Evolutionary conservation across 495 filamentous ascomycete genomes (phyloP).

Genomic region (Penicillium lividum): DNA sequence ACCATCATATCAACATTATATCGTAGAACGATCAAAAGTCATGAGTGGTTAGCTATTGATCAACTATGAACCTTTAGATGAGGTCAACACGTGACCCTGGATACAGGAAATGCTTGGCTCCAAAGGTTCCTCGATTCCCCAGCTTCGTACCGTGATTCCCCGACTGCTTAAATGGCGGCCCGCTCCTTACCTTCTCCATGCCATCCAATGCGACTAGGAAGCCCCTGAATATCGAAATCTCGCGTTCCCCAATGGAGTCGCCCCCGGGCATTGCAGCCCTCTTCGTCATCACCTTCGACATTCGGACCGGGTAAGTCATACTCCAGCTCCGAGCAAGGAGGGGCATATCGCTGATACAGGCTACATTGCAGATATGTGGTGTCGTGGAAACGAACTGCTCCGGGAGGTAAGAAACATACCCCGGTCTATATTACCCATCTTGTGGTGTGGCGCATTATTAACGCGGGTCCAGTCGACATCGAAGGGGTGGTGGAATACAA

Average conservation of each 20-base stretch:
- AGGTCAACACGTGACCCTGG: constrained; percentile 10
- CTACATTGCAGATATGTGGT: constrained; percentile 65
- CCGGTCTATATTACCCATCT: not conserved
- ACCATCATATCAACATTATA: not conserved
- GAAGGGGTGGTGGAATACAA: constrained; percentile 94
- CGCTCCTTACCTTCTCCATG: constrained; percentile 25
- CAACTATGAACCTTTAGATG: not conserved
- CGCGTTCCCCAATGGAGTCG: constrained; percentile 41
- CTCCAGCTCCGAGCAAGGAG: constrained; percentile 10
- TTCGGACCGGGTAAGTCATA: constrained; percentile 69
- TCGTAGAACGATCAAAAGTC: not conserved
- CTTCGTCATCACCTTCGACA: constrained; percentile 85
- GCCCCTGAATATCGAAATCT: constrained; percentile 37
- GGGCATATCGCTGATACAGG: constrained; percentile 20
- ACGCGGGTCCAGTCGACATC: constrained; percentile 60
- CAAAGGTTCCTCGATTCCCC: constrained; percentile 12
- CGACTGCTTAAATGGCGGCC: constrained; percentile 25
- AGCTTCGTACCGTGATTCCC: constrained; percentile 26
- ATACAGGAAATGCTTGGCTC: not conserved
- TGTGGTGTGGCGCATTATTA: constrained; percentile 15
- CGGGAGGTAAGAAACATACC: constrained; percentile 49
- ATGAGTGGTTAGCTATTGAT: not conserved
- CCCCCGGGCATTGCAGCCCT: constrained; percentile 75
- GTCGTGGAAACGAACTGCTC: constrained; percentile 74
- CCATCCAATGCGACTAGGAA: constrained; percentile 33